Evolutionary conservation across 2,329 filamentous ascomycete genomes (phyloP).

Genomic region (Pyrenophora tritici-repentis): DNA sequence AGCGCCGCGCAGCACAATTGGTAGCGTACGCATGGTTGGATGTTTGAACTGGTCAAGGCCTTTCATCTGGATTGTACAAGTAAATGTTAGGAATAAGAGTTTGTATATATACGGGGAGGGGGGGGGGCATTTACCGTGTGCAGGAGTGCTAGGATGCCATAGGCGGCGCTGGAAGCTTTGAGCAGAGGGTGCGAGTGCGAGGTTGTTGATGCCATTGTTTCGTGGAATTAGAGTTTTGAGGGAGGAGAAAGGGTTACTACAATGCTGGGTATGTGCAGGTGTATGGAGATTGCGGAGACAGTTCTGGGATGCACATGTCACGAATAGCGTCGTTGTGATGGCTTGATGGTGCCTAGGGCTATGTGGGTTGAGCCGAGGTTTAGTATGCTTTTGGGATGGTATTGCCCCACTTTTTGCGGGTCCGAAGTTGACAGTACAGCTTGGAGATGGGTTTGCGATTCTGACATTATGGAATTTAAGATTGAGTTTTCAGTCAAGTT

Average conservation of each 20-base stretch:
- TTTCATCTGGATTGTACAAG: conserved; percentile 27
- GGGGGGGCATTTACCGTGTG: conserved; percentile 33
- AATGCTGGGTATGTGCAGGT: too few species aligned
- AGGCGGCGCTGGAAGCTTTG: conserved; percentile 32
- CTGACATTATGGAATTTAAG: background rate
- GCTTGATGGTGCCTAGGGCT: background rate
- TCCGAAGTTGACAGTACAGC: background rate
- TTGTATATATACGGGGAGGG: too few species aligned
- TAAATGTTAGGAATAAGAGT: too few species aligned
- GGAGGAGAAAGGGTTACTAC: too few species aligned
- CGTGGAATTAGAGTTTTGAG: background rate
- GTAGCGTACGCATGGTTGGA: conserved; percentile 36
- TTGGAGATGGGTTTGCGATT: background rate
- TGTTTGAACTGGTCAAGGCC: conserved; percentile 45
- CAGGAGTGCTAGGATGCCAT: conserved; percentile 39
- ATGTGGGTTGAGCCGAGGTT: conserved; percentile 5
- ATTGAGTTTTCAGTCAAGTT: background rate
- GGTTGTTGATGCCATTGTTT: conserved; percentile 21
- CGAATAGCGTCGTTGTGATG: conserved; percentile 5
- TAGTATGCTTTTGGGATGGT: background rate
- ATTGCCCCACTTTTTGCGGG: conserved; percentile 12
- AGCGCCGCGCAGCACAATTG: conserved; percentile 32
- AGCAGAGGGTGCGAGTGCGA: conserved; percentile 35
- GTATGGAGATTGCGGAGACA: too few species aligned
- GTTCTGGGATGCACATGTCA: background rate